These are phyloP conservation scores for Rhodosporidiobolus odoratus DNA, from an alignment of 768 basidiomycete genomes.

Conservation along the genomic window DNA sequence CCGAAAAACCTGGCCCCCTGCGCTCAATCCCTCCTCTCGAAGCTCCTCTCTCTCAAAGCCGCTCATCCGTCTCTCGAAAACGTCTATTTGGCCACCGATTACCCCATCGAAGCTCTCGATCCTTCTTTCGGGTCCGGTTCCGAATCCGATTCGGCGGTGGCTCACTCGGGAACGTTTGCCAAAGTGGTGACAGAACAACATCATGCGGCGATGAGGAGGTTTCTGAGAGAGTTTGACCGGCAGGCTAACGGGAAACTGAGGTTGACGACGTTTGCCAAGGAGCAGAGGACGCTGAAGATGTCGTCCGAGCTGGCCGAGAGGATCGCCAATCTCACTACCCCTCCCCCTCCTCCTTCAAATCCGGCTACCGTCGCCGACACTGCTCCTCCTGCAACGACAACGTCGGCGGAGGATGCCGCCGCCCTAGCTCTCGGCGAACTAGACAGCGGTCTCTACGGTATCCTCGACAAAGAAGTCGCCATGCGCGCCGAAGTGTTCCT, in stretches of 20 bases:
- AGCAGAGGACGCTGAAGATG: slow-evolving; percentile 41
- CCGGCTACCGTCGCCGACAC: neutral
- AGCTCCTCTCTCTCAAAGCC: slow-evolving; percentile 46
- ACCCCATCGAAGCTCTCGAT: slow-evolving; percentile 47
- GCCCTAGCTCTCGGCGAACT: slow-evolving; percentile 31
- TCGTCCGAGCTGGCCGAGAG: neutral
- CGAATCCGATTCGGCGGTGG: slow-evolving; percentile 29
- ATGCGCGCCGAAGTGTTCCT: slow-evolving; percentile 54
- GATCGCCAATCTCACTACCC: neutral
- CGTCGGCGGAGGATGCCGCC: no score
- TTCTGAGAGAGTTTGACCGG: slow-evolving; percentile 51
- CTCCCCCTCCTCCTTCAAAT: slow-evolving; percentile 42
- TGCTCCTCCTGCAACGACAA: neutral
- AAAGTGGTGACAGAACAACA: slow-evolving; percentile 50
- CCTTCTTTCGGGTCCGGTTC: slow-evolving; percentile 32
- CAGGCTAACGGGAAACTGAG: slow-evolving; percentile 42
- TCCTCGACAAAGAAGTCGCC: slow-evolving; percentile 58
- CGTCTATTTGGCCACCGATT: slow-evolving; percentile 60
- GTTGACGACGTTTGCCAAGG: slow-evolving; percentile 52
- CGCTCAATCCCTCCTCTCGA: slow-evolving; percentile 53
- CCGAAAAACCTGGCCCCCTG: slow-evolving; percentile 52
- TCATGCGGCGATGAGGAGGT: slow-evolving; percentile 51
- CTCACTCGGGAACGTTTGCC: slow-evolving; percentile 53
- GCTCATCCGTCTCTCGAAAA: slow-evolving; percentile 45
- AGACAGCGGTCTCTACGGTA: slow-evolving; percentile 56